These are phyloP conservation scores for Pelargonium myrrhifolium DNA, from an alignment of 441 rosid genomes.

Conservation along the genomic window DNA sequence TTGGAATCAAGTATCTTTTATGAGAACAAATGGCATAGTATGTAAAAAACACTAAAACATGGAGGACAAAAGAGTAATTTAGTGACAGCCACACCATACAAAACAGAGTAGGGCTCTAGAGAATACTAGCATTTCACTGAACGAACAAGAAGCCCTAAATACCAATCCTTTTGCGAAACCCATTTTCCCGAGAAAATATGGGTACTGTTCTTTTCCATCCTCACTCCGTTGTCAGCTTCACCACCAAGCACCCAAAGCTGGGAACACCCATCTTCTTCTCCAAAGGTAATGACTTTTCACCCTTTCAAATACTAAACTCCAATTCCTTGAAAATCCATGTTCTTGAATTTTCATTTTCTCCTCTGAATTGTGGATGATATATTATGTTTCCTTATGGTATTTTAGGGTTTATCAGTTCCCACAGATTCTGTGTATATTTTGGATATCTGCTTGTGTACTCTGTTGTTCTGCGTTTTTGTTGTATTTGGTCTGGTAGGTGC, in stretches of 20 bases:
- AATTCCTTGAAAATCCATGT: constrained; percentile 8
- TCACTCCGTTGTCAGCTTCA: constrained; percentile 12
- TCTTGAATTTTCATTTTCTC: neutral
- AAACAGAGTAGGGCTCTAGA: neutral
- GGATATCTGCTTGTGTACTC: no score
- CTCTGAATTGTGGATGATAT: no score
- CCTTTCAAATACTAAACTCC: constrained; percentile 8
- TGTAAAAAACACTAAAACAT: neutral
- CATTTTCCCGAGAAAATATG: constrained; percentile 26
- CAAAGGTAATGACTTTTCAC: constrained; percentile 31
- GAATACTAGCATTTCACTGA: neutral
- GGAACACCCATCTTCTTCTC: constrained; percentile 16
- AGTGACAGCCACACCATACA: no score
- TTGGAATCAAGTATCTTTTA: neutral
- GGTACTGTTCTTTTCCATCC: constrained; percentile 25
- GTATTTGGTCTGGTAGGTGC: neutral
- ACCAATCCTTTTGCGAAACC: constrained; percentile 20
- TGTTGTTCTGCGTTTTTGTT: neutral
- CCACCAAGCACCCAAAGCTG: constrained; percentile 27
- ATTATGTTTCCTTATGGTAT: no score
- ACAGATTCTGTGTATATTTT: neutral
- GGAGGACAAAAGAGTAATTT: neutral
- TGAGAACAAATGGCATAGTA: neutral
- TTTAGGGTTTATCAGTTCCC: neutral
- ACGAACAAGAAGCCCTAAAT: no score